These are phyloP conservation scores for Daldinia sp. DNA, from an alignment of 2,329 filamentous ascomycete species.

Conservation along the genomic window DNA sequence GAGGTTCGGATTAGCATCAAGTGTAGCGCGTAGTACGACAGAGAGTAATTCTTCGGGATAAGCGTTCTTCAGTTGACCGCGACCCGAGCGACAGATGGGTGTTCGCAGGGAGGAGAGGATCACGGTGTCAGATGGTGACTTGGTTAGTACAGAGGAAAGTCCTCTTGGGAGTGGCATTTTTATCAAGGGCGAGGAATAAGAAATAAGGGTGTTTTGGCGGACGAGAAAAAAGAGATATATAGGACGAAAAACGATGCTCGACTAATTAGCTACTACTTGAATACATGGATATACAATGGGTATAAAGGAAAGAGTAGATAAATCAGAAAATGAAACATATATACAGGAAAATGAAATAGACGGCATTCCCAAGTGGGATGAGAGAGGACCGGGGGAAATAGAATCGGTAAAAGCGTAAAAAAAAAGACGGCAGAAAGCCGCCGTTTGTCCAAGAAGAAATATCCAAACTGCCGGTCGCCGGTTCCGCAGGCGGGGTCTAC, in stretches of 20 bases:
- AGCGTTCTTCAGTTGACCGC: slow-evolving; percentile 84
- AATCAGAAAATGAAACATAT: not conserved
- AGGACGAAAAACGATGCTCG: not conserved
- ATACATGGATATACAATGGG: slow-evolving; percentile 1
- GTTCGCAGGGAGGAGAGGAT: slow-evolving; percentile 92
- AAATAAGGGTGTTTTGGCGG: no score
- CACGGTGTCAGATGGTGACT: slow-evolving; percentile 82
- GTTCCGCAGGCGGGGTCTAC: slow-evolving; percentile 38
- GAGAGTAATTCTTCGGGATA: slow-evolving; percentile 90
- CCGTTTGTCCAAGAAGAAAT: slow-evolving; percentile 4
- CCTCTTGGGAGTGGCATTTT: slow-evolving; percentile 68
- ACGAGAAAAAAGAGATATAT: not conserved
- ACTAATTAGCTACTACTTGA: not conserved
- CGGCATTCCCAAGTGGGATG: not conserved
- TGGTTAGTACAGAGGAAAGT: slow-evolving; percentile 78
- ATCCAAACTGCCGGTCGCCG: slow-evolving; percentile 39
- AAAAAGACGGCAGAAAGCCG: not conserved
- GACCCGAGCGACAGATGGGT: slow-evolving; percentile 82
- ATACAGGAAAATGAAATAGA: not conserved
- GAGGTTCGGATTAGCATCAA: slow-evolving; percentile 76
- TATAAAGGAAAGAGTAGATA: not conserved
- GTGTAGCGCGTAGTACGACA: slow-evolving; percentile 70
- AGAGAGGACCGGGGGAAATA: not conserved
- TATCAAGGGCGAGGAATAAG: not conserved
- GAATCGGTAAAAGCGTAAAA: not conserved